Conservation (phyloP, 768 basidiomycete species). For the Mycena galopus region DNA sequence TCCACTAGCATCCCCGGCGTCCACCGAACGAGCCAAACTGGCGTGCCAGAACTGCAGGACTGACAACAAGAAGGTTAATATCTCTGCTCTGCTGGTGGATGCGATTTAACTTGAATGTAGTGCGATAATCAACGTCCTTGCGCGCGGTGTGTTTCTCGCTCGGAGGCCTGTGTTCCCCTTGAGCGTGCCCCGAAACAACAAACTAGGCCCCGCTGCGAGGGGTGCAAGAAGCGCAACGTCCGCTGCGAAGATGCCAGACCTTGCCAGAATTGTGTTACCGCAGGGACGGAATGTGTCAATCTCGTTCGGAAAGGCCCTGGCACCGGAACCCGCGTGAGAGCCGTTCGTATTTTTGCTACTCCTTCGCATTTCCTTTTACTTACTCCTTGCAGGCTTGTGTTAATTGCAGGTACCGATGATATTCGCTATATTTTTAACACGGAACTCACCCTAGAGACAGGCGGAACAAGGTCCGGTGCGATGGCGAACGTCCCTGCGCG, state of each 20-base stretch:
- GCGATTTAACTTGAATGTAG: slow-evolving; percentile 47
- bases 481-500: slow-evolving; percentile 50
- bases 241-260: slow-evolving; percentile 29
- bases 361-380: slow-evolving; percentile 28
- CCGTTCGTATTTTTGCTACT: slow-evolving; percentile 55
- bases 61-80: slow-evolving; percentile 73
- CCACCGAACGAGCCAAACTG: slow-evolving; percentile 65
- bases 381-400: slow-evolving; percentile 64
- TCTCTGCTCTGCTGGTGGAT: not conserved
- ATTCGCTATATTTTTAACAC: not conserved
- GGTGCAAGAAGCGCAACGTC: slow-evolving; percentile 39
- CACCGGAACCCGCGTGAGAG: slow-evolving; percentile 72
- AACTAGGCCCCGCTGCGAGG: slow-evolving; percentile 71
- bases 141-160: slow-evolving; percentile 66
- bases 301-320: slow-evolving; percentile 54
- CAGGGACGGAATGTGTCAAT: slow-evolving; percentile 24
- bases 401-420: slow-evolving; percentile 59
- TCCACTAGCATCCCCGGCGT: slow-evolving; percentile 41
- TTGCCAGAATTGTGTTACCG: slow-evolving; percentile 24
- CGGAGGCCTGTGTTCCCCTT: slow-evolving; percentile 69
- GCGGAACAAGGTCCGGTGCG: slow-evolving; percentile 74
- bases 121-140: slow-evolving; percentile 77
- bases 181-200: slow-evolving; percentile 69
- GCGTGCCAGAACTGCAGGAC: slow-evolving; percentile 72
- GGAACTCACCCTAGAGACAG: slow-evolving; percentile 48